Evolutionary conservation across 2,329 filamentous ascomycete species (phyloP), one percentile per base, ranked within the genome.

Genomic region (Hirsutella minnesotensis): DNA sequence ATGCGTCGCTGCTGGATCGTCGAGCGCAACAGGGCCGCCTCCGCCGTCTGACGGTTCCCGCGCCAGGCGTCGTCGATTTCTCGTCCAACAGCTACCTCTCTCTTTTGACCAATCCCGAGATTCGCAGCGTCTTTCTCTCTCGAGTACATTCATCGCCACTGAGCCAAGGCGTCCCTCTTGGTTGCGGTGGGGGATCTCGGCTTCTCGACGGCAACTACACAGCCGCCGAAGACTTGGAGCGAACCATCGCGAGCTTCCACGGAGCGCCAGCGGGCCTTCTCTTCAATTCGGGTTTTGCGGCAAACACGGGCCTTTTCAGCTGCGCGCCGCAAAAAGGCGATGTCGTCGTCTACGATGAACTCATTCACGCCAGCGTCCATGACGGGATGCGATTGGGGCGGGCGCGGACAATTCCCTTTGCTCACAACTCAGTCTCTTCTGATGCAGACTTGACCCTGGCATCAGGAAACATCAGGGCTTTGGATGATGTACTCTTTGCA

Each of bases 21-120:
- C 59, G 62, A 9, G 48, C 58, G 9, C 35, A 53, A 4, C 56
- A 60, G 15, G 59, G 58, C 10, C 64, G 59, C 41, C 59, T 71
- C 8, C 67, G 72, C n/a, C 57, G 55, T 5, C 55, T 75, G 16
- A 72, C 62, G 1, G 57, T 83, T 3, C 75, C 81, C 3, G 82
- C 82, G 0, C 72, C 81, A 1, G 77, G 72, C 18, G 82, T 77
- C 19, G 75, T 80, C 39, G 86, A 94, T 62, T 84, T 94, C 54
- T 81, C 81, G 19, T 89, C 86, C 55, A 82, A 88, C 58, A 77
- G 76, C 43, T 83, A 92, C 56, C 86, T 94, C 45, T 87, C 88
- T 39, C 81, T 89, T 5, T 80, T 85, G 1, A 57, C 56, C 3
- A 57, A 64, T 29, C 54, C 60, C 0, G 57, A 55, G 13, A 43